Conservation (phyloP, 352 stramenopile species). For the Peronospora belbahrii region DNA sequence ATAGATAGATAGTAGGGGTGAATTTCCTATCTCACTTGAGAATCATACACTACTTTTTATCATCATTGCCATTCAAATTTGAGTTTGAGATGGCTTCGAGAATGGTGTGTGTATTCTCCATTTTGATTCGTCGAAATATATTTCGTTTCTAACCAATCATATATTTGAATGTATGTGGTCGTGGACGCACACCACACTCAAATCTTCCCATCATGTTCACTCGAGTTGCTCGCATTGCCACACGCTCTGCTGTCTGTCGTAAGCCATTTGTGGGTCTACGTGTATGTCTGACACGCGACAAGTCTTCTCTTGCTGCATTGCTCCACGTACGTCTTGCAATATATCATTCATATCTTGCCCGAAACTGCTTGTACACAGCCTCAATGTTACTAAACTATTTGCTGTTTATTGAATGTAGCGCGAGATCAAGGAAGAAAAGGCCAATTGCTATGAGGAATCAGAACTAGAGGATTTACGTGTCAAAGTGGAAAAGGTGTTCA, state of each 20-base stretch:
- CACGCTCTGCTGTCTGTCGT: slow-evolving; percentile 21
- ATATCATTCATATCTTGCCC: too few species aligned
- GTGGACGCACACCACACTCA: slow-evolving; percentile 3
- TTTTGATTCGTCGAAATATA: slow-evolving; percentile 13
- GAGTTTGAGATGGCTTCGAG: too few species aligned
- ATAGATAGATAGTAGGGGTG: too few species aligned
- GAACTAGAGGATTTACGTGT: slow-evolving; percentile 62
- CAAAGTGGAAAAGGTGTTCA: slow-evolving; percentile 63
- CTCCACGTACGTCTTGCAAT: slow-evolving; percentile 18
- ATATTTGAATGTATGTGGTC: slow-evolving; percentile 15
- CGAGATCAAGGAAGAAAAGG: slow-evolving; percentile 76
- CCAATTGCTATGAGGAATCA: slow-evolving; percentile 71
- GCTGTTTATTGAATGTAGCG: slow-evolving; percentile 26
- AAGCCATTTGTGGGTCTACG: slow-evolving; percentile 20
- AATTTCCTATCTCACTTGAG: too few species aligned
- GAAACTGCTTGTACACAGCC: too few species aligned
- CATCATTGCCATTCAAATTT: slow-evolving; percentile 18
- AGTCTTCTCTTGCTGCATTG: slow-evolving; percentile 26
- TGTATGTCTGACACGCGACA: slow-evolving; percentile 43
- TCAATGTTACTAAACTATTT: background rate
- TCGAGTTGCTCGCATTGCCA: slow-evolving; percentile 33
- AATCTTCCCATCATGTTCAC: slow-evolving; percentile 39
- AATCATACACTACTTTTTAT: slow-evolving; percentile 2
- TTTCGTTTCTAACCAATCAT: slow-evolving; percentile 13
- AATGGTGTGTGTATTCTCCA: too few species aligned